phyloP scores from a whole-genome alignment of 768 basidiomycete genomes.

The Tulasnella sp. region DNA sequence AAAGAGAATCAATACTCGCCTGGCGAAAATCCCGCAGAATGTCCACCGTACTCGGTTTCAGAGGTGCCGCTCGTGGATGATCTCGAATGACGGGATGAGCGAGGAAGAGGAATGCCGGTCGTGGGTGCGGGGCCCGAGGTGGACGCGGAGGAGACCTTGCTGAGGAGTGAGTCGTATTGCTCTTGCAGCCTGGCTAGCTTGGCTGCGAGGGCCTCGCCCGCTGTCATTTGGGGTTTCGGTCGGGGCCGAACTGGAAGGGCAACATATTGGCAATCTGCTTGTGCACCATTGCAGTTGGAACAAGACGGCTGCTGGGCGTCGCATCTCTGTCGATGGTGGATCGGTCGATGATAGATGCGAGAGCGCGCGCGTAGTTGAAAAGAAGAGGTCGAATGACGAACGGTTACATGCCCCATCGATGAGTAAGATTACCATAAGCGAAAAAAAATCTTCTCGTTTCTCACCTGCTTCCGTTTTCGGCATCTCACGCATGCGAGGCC shows the following conservation, averaged over 20 bases:
- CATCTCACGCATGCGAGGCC: conserved; percentile 12
- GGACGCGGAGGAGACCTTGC: neutral
- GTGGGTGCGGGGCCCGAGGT: neutral
- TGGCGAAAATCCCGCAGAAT: neutral
- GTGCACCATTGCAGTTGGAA: neutral
- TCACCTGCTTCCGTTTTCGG: conserved; percentile 19
- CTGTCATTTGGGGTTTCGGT: neutral
- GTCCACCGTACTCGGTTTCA: neutral
- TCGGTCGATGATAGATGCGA: neutral
- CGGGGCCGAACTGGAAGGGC: neutral
- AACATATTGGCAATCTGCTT: conserved; percentile 5
- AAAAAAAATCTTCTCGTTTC: no score
- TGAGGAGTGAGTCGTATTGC: neutral
- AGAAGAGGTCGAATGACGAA: neutral
- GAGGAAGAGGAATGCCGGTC: neutral
- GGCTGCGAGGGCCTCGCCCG: conserved; percentile 2
- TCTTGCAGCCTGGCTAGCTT: conserved; percentile 3
- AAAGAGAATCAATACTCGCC: neutral
- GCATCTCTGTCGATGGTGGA: neutral
- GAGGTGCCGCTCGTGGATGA: neutral
- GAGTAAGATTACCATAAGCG: no score
- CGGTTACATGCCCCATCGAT: neutral
- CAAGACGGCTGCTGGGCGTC: conserved; percentile 14
- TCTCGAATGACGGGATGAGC: neutral
- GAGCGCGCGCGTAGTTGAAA: neutral